Percentiles rank a stretch among this genome's conserved stretches.
These are phyloP conservation scores for Elongisporangium undulatum DNA, from an alignment of 352 stramenopile genomes.

Conservation along the genomic window DNA sequence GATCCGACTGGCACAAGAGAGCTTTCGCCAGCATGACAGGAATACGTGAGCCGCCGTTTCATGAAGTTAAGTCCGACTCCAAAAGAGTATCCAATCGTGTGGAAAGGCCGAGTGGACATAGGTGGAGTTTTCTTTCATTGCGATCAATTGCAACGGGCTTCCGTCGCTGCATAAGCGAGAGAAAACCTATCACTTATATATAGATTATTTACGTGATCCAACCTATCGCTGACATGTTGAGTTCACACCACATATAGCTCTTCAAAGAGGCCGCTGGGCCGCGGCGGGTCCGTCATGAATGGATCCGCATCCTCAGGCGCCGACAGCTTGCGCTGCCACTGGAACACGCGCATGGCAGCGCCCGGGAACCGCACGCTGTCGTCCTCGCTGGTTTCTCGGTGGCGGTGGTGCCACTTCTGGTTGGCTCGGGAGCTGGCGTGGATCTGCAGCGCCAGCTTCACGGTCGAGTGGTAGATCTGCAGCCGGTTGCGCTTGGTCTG, in stretches of 20 bases:
- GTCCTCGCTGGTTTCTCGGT: not conserved
- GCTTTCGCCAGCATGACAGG: no score
- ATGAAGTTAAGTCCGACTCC: no score
- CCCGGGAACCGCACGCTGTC: not conserved
- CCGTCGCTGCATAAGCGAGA: not conserved
- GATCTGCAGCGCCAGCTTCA: constrained; percentile 39
- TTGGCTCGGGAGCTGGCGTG: constrained; percentile 40
- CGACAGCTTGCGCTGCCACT: not conserved
- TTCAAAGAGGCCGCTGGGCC: not conserved
- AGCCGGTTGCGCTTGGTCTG: constrained; percentile 19
- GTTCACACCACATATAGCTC: not conserved
- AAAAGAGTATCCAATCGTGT: no score
- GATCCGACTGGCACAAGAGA: no score
- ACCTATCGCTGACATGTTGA: not conserved
- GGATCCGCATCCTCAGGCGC: not conserved
- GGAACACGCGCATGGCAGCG: not conserved
- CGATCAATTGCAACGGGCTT: no score
- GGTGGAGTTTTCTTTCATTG: no score
- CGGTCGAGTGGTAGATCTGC: constrained; percentile 41
- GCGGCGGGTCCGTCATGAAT: not conserved
- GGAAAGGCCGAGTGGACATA: no score
- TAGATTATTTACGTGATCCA: not conserved
- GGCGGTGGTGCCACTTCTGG: constrained; percentile 21
- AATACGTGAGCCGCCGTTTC: no score
- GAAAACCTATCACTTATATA: not conserved